Evolutionary conservation across 495 filamentous ascomycete species (phyloP), one percentile per base, ranked within the genome.

Genomic region (Bacidia gigantensis): DNA sequence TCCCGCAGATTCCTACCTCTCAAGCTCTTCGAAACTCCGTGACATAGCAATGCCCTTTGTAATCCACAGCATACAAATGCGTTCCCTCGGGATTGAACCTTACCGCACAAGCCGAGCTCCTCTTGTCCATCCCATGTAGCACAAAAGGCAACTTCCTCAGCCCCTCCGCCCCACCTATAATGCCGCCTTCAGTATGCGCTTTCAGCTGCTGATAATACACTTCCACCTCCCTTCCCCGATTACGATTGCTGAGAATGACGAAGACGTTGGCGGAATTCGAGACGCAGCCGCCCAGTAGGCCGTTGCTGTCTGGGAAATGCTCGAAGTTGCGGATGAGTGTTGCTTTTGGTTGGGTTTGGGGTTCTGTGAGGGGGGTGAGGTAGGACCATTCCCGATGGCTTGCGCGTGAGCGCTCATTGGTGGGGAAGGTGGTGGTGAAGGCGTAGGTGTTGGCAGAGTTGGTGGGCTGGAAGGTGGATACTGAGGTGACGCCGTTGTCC

Each of bases 371-470:
- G 1, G 51, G 59, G 2, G 41, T 3, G 14, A 54, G 52, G 53
- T 55, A 62, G 5, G 59, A 50, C 58, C 58, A 62, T 47, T 62
- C 59, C 58, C 59, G 20, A 9, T 44, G 12, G 0, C 39, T 21
- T n/a, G 57, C 46, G 14, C 42, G 21, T 5, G 11, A 51, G 0
- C 59, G 53, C 26, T 60, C 53, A 3, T 35, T 49, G 22, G 59
- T 57, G 2, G 59, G 56, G 0, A 53, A 46, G 11, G 49, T 60
- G 2, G 58, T 58, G 11, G 53, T 53, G 11, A 55, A 44, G 10
- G 59, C 18, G 24, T 62, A 62, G 9, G 0, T 11, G 14, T 43
- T 40, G 1, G 26, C 23, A 20, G 51, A 44, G 41, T 10, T n/a
- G 7, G 38, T 50, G 9, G 50, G 53, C n/a, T 42, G 32, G 35